Evolutionary conservation across 2,329 filamentous ascomycete genomes (phyloP).

Genomic region (Xylaria sp.): DNA sequence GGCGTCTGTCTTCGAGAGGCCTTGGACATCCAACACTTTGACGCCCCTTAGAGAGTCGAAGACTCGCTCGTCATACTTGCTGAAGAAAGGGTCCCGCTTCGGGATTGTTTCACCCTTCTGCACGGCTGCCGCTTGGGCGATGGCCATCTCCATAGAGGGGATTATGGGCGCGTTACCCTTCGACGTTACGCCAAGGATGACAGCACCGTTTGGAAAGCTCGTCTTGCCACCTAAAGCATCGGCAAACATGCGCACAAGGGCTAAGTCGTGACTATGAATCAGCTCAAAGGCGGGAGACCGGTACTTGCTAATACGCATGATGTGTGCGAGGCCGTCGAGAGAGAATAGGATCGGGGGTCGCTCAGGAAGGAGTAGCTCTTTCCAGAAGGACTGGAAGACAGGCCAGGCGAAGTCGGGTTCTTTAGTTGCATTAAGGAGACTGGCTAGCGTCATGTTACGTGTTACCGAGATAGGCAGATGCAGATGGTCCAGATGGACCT

Average conservation of each 20-base stretch:
- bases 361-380: constrained; percentile 71
- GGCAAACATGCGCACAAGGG: constrained; percentile 78
- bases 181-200: constrained; percentile 78
- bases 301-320: constrained; percentile 84
- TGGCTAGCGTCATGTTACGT: constrained; percentile 68
- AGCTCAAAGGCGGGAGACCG: constrained; percentile 73
- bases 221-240: constrained; percentile 73
- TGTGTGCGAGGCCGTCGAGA: constrained; percentile 81
- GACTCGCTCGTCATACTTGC: constrained; percentile 66
- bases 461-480: constrained; percentile 69
- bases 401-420: constrained; percentile 83
- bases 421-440: constrained; percentile 75
- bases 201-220: constrained; percentile 76
- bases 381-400: constrained; percentile 83
- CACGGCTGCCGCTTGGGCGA: constrained; percentile 65
- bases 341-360: constrained; percentile 72
- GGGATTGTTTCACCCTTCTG: constrained; percentile 50
- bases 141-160: constrained; percentile 74
- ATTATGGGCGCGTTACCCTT: constrained; percentile 74
- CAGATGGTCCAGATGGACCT: constrained; percentile 62
- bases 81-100: constrained; percentile 63
- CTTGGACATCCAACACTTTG: constrained; percentile 67
- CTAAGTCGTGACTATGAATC: constrained; percentile 88
- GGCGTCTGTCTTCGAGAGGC: constrained; percentile 78
- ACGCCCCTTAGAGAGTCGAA: constrained; percentile 63